Conservation (phyloP, 2,329 filamentous ascomycete species). For the Alternaria gansuensis region DNA sequence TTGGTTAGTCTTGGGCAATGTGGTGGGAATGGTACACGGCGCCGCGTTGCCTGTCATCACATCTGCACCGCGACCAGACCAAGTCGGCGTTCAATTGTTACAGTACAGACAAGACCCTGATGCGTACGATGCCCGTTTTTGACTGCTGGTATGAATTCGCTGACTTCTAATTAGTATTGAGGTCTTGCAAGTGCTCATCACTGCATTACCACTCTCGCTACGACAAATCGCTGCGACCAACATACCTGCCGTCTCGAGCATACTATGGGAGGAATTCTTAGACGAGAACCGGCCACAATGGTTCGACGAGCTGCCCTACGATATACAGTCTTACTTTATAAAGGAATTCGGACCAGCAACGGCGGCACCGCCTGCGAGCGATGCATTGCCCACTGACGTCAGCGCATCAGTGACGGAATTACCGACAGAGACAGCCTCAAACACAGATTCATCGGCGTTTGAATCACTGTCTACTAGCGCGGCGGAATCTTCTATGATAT, state of each 20-base stretch:
- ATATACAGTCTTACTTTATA: constrained; percentile 49
- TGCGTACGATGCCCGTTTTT: constrained; percentile 37
- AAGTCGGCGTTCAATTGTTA: constrained; percentile 22
- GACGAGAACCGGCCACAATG: constrained; percentile 47
- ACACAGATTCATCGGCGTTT: not conserved
- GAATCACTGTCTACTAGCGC: constrained; percentile 14
- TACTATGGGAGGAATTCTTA: constrained; percentile 47
- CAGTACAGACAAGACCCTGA: constrained; percentile 39
- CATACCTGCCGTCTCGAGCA: constrained; percentile 47
- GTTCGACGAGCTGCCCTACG: constrained; percentile 45
- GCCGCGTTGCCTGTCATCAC: constrained; percentile 38
- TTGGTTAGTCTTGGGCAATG: constrained; percentile 23
- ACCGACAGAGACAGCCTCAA: constrained; percentile 16
- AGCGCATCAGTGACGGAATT: constrained; percentile 12
- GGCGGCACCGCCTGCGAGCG: constrained; percentile 28
- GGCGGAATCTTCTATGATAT: constrained; percentile 12
- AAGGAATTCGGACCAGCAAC: constrained; percentile 46
- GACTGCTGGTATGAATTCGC: not conserved
- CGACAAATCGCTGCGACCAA: constrained; percentile 50
- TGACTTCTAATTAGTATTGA: constrained; percentile 39
- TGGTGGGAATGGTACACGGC: constrained; percentile 24
- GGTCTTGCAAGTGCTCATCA: constrained; percentile 47
- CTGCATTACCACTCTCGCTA: constrained; percentile 48
- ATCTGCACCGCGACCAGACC: constrained; percentile 34
- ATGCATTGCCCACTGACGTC: constrained; percentile 13